A percentile compares a stretch with the other conserved stretches of the same genome.
Conservation (phyloP, 805 yeast species). For the Candida taoyuanica region DNA sequence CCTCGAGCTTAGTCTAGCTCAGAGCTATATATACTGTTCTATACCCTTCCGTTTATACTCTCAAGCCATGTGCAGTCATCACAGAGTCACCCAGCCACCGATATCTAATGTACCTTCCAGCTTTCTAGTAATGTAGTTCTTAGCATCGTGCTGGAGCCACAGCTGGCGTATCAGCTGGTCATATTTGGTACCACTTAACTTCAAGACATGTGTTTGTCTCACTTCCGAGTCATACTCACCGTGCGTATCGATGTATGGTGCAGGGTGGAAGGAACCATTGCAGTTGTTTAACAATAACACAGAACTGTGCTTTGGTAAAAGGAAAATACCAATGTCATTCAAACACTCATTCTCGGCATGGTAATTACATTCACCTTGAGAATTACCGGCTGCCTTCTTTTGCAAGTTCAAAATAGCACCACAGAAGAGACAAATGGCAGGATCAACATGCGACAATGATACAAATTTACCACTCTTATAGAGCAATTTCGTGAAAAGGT, state of each 20-base stretch:
- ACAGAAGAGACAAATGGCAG: slow-evolving; percentile 85
- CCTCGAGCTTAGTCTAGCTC: too few species aligned
- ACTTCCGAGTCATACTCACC: slow-evolving; percentile 80
- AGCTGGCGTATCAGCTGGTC: slow-evolving; percentile 58
- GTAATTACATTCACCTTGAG: slow-evolving; percentile 72
- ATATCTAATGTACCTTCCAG: slow-evolving; percentile 76
- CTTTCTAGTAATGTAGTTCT: slow-evolving; percentile 71
- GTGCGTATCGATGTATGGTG: slow-evolving; percentile 82
- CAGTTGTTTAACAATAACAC: slow-evolving; percentile 61
- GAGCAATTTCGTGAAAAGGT: slow-evolving; percentile 57
- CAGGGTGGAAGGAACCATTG: slow-evolving; percentile 77
- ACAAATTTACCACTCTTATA: slow-evolving; percentile 40
- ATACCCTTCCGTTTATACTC: too few species aligned
- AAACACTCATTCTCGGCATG: slow-evolving; percentile 63
- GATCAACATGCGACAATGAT: slow-evolving; percentile 48
- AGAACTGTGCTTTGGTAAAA: slow-evolving; percentile 65
- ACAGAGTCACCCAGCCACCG: slow-evolving; percentile 95
- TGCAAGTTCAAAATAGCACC: slow-evolving; percentile 68
- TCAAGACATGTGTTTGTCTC: slow-evolving; percentile 68
- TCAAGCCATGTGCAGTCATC: too few species aligned
- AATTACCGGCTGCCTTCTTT: slow-evolving; percentile 46
- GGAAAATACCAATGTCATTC: slow-evolving; percentile 64
- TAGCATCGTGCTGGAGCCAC: slow-evolving; percentile 77
- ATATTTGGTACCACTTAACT: slow-evolving; percentile 56
- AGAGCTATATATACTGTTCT: too few species aligned